phyloP scores from a whole-genome alignment of 2,329 filamentous ascomycete genomes.

The Dactylonectria macrodidyma region DNA sequence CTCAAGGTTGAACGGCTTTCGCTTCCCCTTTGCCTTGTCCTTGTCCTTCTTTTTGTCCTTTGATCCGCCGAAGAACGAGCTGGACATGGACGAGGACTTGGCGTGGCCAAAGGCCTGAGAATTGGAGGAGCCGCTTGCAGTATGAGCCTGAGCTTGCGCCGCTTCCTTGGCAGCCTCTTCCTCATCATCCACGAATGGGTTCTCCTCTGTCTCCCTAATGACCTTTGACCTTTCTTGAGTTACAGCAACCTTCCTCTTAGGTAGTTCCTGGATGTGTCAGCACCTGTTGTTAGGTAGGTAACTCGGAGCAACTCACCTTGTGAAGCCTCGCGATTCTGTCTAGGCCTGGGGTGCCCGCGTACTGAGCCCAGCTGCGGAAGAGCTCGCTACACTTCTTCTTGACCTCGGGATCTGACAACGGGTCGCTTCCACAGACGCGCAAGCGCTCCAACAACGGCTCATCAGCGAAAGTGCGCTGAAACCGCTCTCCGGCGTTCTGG shows the following conservation, averaged over 20 bases:
- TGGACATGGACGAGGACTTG: slow-evolving; percentile 58
- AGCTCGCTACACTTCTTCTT: slow-evolving; percentile 88
- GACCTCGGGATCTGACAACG: slow-evolving; percentile 88
- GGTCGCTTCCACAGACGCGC: slow-evolving; percentile 87
- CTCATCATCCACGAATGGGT: slow-evolving; percentile 79
- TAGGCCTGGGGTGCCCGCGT: slow-evolving; percentile 85
- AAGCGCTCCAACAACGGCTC: slow-evolving; percentile 93
- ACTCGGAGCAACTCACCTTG: slow-evolving; percentile 59
- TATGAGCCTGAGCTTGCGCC: slow-evolving; percentile 43
- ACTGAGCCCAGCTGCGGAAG: slow-evolving; percentile 91
- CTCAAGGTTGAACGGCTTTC: slow-evolving; percentile 84
- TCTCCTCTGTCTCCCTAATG: slow-evolving; percentile 83
- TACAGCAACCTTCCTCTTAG: slow-evolving; percentile 78
- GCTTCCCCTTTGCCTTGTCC: slow-evolving; percentile 70
- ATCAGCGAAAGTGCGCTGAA: slow-evolving; percentile 90
- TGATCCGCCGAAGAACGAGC: slow-evolving; percentile 58
- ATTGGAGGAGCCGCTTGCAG: slow-evolving; percentile 40
- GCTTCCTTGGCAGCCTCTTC: slow-evolving; percentile 62
- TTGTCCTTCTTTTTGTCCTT: slow-evolving; percentile 71
- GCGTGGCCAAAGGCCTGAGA: slow-evolving; percentile 37
- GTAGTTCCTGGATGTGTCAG: slow-evolving; percentile 67
- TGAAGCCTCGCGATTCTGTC: slow-evolving; percentile 86
- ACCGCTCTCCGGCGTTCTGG: slow-evolving; percentile 90
- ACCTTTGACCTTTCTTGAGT: slow-evolving; percentile 87
- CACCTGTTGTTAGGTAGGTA: background rate